Conservation (phyloP, 2,329 filamentous ascomycete genomes). For the Aspergillus sp. region DNA sequence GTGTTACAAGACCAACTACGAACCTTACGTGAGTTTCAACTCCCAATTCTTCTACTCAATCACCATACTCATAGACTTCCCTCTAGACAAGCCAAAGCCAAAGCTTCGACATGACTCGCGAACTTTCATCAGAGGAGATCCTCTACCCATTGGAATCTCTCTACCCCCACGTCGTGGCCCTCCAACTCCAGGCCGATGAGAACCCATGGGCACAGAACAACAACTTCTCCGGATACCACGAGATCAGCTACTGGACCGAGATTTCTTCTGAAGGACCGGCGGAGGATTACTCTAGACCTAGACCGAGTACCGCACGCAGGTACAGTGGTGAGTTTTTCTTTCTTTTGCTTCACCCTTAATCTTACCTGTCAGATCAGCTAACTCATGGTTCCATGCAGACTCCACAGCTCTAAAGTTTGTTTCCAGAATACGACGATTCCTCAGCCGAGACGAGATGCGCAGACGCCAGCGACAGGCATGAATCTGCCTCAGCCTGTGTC, state of each 20-base stretch:
- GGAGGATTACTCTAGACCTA: slow-evolving; percentile 19
- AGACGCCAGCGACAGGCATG: slow-evolving; percentile 21
- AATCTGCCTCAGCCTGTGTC: slow-evolving; percentile 12
- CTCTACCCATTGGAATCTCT: slow-evolving; percentile 33
- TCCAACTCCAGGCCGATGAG: slow-evolving; percentile 34
- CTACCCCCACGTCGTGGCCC: slow-evolving; percentile 39
- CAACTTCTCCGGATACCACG: slow-evolving; percentile 30
- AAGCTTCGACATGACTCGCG: slow-evolving; percentile 27
- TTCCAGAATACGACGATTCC: slow-evolving; percentile 32
- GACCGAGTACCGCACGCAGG: slow-evolving; percentile 15
- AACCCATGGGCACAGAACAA: slow-evolving; percentile 24
- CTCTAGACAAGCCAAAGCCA: slow-evolving; percentile 22
- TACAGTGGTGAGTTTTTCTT: slow-evolving; percentile 25
- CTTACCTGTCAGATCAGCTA: slow-evolving; percentile 16
- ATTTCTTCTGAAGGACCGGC: slow-evolving; percentile 27
- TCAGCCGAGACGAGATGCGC: slow-evolving; percentile 33
- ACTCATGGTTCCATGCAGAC: slow-evolving; percentile 20
- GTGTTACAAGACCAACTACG: slow-evolving; percentile 42
- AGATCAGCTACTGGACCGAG: slow-evolving; percentile 32
- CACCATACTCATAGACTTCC: not conserved
- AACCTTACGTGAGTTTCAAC: slow-evolving; percentile 35
- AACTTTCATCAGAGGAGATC: slow-evolving; percentile 29
- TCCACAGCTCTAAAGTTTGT: slow-evolving; percentile 28
- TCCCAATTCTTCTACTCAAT: not conserved
- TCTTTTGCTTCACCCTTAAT: slow-evolving; percentile 4